Base-by-base conservation (phyloP, 2,329 filamentous ascomycete genomes). In the Elsinoe perseae region DNA sequence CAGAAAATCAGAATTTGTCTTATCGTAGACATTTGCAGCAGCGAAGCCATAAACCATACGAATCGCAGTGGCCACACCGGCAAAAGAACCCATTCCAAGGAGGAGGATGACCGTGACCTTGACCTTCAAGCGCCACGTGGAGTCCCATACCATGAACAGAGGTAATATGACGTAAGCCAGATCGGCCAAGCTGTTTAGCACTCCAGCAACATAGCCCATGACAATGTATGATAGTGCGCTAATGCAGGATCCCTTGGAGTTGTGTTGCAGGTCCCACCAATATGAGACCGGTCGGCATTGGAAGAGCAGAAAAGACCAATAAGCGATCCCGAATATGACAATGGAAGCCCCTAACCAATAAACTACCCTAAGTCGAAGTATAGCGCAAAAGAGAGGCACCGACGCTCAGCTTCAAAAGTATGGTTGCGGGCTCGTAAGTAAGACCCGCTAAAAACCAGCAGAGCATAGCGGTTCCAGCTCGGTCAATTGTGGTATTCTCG, bases 391-490 rank as follows among this genome's bases (percentile, higher is more conserved):
- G 72, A 56, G 78, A 76, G 18, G 77, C 65, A 8, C 69, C 75
- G 44, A 80, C 75, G 0, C 77, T 75, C 16, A 77, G 67, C 57
- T 77, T 77, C 46, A 76, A 69, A 9, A 73, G 63, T 40, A 73
- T 69, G 28, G 70, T 75, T 4, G 71, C 70, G 55, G 75, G 62
- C 9, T 75, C 72, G 61, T 80, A 80, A 56, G 73, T 71, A 3
- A 76, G 64, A 60, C 79, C 76, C 48, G 74, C 75, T 14, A 80
- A 68, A 68, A 75, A 80, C 76, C 75, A 79, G 55, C 67, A 69
- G 69, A 71, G 42, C 18, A 16, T 16, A 2, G 56, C 58, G 3
- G 56, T 48, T 2, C 12, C 30, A 6, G 56, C 23, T 28, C 48
- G 21, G 9, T 56, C 30, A 7, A 46, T 21, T 6, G 46, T 40